phyloP scores from a whole-genome alignment of 2,329 filamentous ascomycete species.

The Cyanodermella asteris region DNA sequence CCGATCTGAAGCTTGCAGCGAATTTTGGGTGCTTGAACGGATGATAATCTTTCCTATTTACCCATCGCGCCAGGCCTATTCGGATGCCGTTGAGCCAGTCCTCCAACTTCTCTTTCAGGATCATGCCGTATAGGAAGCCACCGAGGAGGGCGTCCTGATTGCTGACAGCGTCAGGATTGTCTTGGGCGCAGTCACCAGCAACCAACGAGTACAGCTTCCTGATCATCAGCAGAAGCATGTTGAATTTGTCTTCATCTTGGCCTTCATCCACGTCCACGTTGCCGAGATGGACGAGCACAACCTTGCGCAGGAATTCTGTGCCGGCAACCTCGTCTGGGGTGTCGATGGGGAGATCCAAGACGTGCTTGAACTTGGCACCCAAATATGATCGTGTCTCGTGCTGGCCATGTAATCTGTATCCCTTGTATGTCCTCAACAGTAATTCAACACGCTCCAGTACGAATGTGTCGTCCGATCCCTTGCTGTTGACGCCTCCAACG shows the following conservation, averaged over 20 bases:
- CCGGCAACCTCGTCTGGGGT: constrained; percentile 77
- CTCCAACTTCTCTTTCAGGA: constrained; percentile 83
- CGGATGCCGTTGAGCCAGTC: constrained; percentile 58
- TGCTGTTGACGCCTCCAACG: constrained; percentile 54
- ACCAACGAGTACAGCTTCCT: constrained; percentile 85
- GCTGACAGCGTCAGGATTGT: constrained; percentile 91
- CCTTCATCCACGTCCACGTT: constrained; percentile 62
- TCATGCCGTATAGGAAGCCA: constrained; percentile 83
- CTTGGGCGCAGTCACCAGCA: constrained; percentile 74
- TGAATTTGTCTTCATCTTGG: constrained; percentile 82
- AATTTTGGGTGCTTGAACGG: constrained; percentile 59
- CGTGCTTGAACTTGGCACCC: constrained; percentile 74
- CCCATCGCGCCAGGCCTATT: constrained; percentile 31
- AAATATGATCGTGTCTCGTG: constrained; percentile 67
- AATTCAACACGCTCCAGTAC: constrained; percentile 87
- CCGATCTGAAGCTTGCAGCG: constrained; percentile 52
- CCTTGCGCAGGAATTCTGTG: constrained; percentile 69
- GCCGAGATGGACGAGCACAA: constrained; percentile 81
- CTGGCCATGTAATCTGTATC: constrained; percentile 63
- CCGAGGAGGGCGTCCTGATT: constrained; percentile 90
- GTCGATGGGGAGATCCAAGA: constrained; percentile 63
- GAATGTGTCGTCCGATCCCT: constrained; percentile 71
- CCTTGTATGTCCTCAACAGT: constrained; percentile 79
- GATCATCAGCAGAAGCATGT: constrained; percentile 85
- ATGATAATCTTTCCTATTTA: constrained; percentile 25